Base-by-base conservation (phyloP, 331 rosid genomes). In the Telfairia occidentalis region DNA sequence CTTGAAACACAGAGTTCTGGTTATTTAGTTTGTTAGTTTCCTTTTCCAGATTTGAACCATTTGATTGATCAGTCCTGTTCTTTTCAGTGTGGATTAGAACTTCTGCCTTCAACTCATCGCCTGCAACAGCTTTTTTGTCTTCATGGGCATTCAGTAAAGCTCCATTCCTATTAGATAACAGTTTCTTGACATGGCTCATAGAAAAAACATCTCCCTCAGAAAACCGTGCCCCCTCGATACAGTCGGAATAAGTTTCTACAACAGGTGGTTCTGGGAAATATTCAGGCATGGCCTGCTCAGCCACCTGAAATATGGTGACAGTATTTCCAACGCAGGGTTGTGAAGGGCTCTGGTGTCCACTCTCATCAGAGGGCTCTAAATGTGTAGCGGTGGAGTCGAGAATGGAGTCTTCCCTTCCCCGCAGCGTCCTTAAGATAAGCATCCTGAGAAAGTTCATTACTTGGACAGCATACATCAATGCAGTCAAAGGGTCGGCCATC, bases 381-480 rank as follows among this genome's bases (percentile, higher is more conserved):
- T 70, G 23, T n/a, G 71, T 77, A 49, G 75, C 63, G 60, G 87
- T 78, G 34, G 83, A 40, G 78, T 87, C 92, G 43, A 89, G 82
- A n/a, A 80, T 76, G 24, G 83, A 79, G 79, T 89, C 96, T 78
- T 84, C 79, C 81, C 97, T 89, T 53, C 83, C 95, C 23, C 79
- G 77, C 65, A 87, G 59, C 6, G 89, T 88, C 85, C 86, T 91
- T 75, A 84, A 9, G 71, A 91, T 86, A 24, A 91, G 95, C 38
- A 84, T 88, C 86, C 86, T 91, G 80, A 94, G 92, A 79, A 91
- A 88, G 82, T 94, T 89, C 97, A 94, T 94, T 79, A 91, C 98
- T 89, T 89, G 92, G 70, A 91, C 98, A 38, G 95, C 97, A 85
- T 89, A 88, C 96, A 89, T 88, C 90, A 94, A 80, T 77, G 98